Conservation (phyloP, 768 basidiomycete genomes). For the Naganishia vishniacii region DNA sequence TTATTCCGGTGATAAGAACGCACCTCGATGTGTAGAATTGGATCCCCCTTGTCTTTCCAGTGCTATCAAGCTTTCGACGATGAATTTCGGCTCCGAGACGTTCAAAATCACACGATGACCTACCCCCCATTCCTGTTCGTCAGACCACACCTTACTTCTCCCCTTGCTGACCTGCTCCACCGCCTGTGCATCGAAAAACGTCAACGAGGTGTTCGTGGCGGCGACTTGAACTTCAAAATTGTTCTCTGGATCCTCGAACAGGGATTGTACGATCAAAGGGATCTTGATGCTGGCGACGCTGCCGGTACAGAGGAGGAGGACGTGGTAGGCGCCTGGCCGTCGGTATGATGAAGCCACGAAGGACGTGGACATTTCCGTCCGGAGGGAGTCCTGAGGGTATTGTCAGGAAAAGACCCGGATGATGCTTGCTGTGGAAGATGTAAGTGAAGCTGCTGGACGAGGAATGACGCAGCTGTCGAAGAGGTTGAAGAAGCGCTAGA, state of each 20-base stretch:
- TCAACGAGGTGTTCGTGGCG: slow-evolving; percentile 68
- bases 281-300: slow-evolving; percentile 93
- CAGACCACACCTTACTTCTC: slow-evolving; percentile 59
- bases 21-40: slow-evolving; percentile 92
- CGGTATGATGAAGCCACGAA: slow-evolving; percentile 19
- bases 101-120: slow-evolving; percentile 40
- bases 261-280: slow-evolving; percentile 66
- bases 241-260: slow-evolving; percentile 3
- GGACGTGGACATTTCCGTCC: neutral
- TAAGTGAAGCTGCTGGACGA: no score
- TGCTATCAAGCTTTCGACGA: slow-evolving; percentile 53
- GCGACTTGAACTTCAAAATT: slow-evolving; percentile 70
- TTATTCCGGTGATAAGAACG: slow-evolving; percentile 41
- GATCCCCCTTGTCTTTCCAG: slow-evolving; percentile 72
- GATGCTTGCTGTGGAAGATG: no score
- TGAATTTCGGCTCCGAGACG: neutral
- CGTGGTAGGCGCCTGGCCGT: slow-evolving; percentile 49
- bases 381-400: neutral
- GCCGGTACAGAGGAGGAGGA: slow-evolving; percentile 83
- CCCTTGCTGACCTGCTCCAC: slow-evolving; percentile 49
- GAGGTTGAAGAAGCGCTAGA: no score
- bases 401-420: neutral
- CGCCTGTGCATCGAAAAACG: slow-evolving; percentile 63
- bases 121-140: slow-evolving; percentile 90
- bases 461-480: no score